These are phyloP conservation scores for Cercospora janseana DNA, from an alignment of 2,329 filamentous ascomycete genomes.

Conservation along the genomic window DNA sequence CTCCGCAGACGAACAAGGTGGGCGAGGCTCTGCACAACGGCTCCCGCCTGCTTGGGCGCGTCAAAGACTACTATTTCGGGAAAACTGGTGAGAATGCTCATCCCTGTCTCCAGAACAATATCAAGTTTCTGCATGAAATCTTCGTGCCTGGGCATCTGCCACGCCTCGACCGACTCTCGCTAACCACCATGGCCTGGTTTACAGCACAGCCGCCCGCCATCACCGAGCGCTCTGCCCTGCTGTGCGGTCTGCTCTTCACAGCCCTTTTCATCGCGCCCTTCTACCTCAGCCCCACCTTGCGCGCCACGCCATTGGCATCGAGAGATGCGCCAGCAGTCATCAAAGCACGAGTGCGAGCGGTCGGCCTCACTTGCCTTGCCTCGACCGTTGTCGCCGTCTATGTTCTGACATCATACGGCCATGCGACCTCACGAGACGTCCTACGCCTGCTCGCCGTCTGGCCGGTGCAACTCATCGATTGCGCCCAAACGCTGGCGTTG, in stretches of 20 bases:
- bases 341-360: constrained; percentile 76
- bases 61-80: constrained; percentile 20
- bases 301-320: constrained; percentile 73
- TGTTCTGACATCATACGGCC: constrained; percentile 58
- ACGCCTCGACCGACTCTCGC: background rate
- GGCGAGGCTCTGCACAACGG: constrained; percentile 16
- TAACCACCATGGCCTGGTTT: constrained; percentile 11
- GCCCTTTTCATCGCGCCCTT: constrained; percentile 86
- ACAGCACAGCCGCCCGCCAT: constrained; percentile 26
- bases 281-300: constrained; percentile 76
- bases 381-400: constrained; percentile 66
- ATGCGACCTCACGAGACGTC: constrained; percentile 53
- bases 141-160: constrained; percentile 7
- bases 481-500: constrained; percentile 60
- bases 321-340: constrained; percentile 90
- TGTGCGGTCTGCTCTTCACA: constrained; percentile 65
- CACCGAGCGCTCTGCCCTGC: constrained; percentile 32
- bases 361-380: constrained; percentile 69
- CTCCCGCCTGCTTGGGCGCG: constrained; percentile 16
- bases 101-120: constrained; percentile 9
- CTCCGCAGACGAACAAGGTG: constrained; percentile 17
- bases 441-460: constrained; percentile 76
- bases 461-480: constrained; percentile 60
- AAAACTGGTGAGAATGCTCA: constrained; percentile 16
- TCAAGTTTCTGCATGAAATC: constrained; percentile 5